Evolutionary conservation across 2,329 filamentous ascomycete genomes (phyloP), one percentile per base, ranked within the genome.

Genomic region (Xylaria hypoxylon): DNA sequence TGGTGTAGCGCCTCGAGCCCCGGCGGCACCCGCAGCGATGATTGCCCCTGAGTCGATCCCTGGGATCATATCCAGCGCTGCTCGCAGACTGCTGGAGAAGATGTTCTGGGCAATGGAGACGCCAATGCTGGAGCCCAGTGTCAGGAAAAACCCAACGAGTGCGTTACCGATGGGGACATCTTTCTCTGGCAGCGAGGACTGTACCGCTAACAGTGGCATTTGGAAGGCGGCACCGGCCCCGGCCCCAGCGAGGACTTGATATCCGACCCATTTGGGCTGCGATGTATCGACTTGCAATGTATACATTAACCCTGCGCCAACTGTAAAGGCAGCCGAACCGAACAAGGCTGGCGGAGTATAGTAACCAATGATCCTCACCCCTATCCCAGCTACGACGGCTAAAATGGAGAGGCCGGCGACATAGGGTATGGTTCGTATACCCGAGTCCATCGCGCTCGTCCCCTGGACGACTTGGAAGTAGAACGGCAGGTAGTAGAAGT

Each of bases 401-500:
- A 63, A 48, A 15, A 64, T 11, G 2, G 64, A 59, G 47, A 67
- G 38, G 5, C 11, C 28, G 1, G 59, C 45, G 22, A 64, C 55
- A 15, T 59, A 59, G 7, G 62, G 56, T 10, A 60, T 55, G 5
- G 48, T 64, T 48, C 62, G 47, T 48, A 67, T 35, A 2, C 64
- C 64, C 4, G 64, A 58, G 26, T 62, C 42, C 48, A 55, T 64
- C 1, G 64, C 38, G 17, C 24, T 40, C 5, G 48, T 42, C 2
- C 60, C 55, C 15, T 56, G 59, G 1, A 57, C 42, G 6, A 56
- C 48, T 19, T 67, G 65, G 33, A 67, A 67, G 15, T 60, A 59
- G 19, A 65, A 61, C 10, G 63, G 57, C 3, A 65, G 58, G 44
- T 65, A 65, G 51, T 62, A 64, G 26, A 56, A 44, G 19, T 52